These are phyloP conservation scores for Mallotus japonicus DNA, from an alignment of 441 rosid genomes.

Conservation along the genomic window DNA sequence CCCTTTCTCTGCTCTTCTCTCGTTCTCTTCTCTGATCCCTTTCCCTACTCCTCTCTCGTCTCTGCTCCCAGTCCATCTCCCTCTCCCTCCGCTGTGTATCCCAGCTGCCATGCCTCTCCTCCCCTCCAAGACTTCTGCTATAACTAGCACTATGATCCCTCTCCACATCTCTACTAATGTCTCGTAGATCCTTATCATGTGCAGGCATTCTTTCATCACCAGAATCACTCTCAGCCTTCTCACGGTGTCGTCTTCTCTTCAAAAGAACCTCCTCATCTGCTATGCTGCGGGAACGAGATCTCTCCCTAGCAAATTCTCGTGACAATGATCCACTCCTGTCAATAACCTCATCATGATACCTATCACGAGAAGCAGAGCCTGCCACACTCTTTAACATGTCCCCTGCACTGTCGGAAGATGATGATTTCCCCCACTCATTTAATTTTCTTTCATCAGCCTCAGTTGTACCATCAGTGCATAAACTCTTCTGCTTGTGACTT, in stretches of 20 bases:
- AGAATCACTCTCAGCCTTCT: slow-evolving; percentile 29
- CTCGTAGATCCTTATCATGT: slow-evolving; percentile 31
- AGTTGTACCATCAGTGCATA: slow-evolving; percentile 27
- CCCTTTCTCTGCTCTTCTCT: slow-evolving; percentile 37
- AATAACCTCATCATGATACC: slow-evolving; percentile 37
- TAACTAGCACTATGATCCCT: slow-evolving; percentile 39
- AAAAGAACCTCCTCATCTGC: slow-evolving; percentile 44
- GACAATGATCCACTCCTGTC: slow-evolving; percentile 48
- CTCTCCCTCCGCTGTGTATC: slow-evolving; percentile 46
- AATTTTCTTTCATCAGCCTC: slow-evolving; percentile 32
- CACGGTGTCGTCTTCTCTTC: slow-evolving; percentile 33
- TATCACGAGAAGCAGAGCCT: slow-evolving; percentile 39
- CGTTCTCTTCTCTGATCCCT: slow-evolving; percentile 18
- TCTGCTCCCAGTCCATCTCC: slow-evolving; percentile 33
- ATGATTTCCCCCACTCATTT: slow-evolving; percentile 32
- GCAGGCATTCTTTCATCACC: slow-evolving; percentile 33
- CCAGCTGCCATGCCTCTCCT: slow-evolving; percentile 36
- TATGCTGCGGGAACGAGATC: slow-evolving; percentile 50
- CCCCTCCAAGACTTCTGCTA: slow-evolving; percentile 37
- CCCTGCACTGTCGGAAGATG: slow-evolving; percentile 39
- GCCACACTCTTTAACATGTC: slow-evolving; percentile 30
- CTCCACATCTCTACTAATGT: slow-evolving; percentile 38
- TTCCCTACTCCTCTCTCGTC: slow-evolving; percentile 41
- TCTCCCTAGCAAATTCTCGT: slow-evolving; percentile 44
- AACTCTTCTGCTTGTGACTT: slow-evolving; percentile 37